Evolutionary conservation across 306 rosid species (phyloP).

Genomic region (Alnus glutinosa): DNA sequence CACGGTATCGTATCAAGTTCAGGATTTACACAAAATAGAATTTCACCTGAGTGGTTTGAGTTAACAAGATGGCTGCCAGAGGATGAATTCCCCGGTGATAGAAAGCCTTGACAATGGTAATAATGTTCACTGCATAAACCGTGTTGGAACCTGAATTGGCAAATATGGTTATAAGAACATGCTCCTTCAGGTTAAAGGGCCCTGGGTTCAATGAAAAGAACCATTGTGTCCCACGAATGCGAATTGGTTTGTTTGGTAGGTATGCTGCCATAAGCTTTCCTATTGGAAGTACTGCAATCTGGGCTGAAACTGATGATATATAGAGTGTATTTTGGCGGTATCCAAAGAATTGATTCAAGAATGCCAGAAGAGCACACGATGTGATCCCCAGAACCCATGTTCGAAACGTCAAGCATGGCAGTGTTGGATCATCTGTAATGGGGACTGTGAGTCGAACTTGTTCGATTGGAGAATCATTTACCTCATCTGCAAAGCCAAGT

Average conservation of each 20-base stretch:
- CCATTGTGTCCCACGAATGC: constrained; percentile 51
- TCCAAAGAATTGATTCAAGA: constrained; percentile 71
- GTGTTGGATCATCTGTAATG: constrained; percentile 61
- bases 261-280: constrained; percentile 86
- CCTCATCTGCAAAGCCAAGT: constrained; percentile 24
- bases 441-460: constrained; percentile 80
- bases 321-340: constrained; percentile 56
- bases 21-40: too few relatives aligned
- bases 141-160: constrained; percentile 67
- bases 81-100: constrained; percentile 59
- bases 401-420: constrained; percentile 66
- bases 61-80: constrained; percentile 57
- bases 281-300: constrained; percentile 63
- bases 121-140: constrained; percentile 71
- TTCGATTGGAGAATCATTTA: constrained; percentile 69
- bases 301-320: constrained; percentile 63
- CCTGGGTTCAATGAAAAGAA: constrained; percentile 73
- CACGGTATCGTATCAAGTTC: too few relatives aligned
- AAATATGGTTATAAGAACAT: constrained; percentile 76
- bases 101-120: constrained; percentile 82
- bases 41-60: constrained; percentile 77
- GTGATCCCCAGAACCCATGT: constrained; percentile 75
- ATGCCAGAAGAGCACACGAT: constrained; percentile 62
- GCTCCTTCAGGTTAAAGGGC: constrained; percentile 78
- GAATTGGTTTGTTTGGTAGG: constrained; percentile 33